Evolutionary conservation across 139 green algal genomes (phyloP).

Genomic region (Haematococcus lacustris): DNA sequence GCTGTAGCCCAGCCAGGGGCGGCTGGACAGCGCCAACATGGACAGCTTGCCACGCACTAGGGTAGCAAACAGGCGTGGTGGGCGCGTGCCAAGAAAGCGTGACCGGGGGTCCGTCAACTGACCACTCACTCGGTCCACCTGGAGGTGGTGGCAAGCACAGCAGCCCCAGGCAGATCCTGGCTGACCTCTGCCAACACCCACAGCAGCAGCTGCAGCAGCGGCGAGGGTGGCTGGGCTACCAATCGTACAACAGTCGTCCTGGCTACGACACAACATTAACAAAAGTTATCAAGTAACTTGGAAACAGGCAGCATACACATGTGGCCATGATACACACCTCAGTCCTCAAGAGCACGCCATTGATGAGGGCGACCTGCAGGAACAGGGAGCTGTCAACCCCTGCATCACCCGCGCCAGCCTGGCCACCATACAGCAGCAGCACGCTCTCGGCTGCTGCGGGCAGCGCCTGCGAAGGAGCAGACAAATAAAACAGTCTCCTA

Average conservation of each 20-base stretch:
- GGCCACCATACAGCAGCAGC: constrained; percentile 63
- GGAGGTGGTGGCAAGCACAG: too few species aligned
- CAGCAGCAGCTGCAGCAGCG: too few species aligned
- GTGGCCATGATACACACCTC: too few species aligned
- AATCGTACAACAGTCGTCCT: too few species aligned
- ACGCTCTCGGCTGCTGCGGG: constrained; percentile 57
- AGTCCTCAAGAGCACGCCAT: constrained; percentile 89
- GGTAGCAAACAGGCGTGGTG: constrained; percentile 72
- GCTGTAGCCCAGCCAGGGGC: constrained; percentile 92
- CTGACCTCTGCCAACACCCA: too few species aligned
- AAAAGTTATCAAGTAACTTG: too few species aligned
- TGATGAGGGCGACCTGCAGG: constrained; percentile 86
- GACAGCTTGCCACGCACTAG: constrained; percentile 56
- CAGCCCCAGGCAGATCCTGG: too few species aligned
- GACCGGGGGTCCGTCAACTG: constrained; percentile 77
- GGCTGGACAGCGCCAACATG: constrained; percentile 88
- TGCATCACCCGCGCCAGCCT: constrained; percentile 18
- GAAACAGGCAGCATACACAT: too few species aligned
- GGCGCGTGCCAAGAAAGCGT: constrained; percentile 84
- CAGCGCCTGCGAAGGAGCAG: constrained; percentile 39
- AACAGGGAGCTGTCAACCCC: constrained; percentile 65
- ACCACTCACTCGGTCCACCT: constrained; percentile 30
- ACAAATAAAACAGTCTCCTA: neutral
- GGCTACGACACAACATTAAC: too few species aligned
- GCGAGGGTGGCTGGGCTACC: too few species aligned